Evolutionary conservation across 768 basidiomycete genomes (phyloP).

Genomic region (Austroboletus festivus): DNA sequence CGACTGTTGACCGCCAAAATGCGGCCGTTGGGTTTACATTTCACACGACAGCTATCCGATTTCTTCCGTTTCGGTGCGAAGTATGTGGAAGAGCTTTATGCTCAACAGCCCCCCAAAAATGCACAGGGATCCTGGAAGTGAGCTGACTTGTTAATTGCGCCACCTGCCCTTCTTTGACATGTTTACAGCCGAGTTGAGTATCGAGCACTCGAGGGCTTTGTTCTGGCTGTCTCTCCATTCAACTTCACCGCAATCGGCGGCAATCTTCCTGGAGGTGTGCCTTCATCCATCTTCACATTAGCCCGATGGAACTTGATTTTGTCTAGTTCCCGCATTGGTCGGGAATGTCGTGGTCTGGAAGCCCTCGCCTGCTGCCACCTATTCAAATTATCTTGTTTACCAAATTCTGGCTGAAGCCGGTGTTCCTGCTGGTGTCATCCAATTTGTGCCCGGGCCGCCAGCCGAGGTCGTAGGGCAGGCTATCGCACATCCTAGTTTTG

Average conservation of each 20-base stretch:
- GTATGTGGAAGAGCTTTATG: constrained; percentile 92
- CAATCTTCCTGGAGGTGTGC: constrained; percentile 73
- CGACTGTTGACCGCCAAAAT: no score
- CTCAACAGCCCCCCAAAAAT: constrained; percentile 87
- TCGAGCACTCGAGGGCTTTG: constrained; percentile 97
- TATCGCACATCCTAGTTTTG: constrained; percentile 75
- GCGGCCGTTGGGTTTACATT: constrained; percentile 5
- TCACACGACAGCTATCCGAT: constrained; percentile 60
- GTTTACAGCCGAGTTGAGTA: constrained; percentile 83
- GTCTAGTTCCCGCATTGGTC: constrained; percentile 79
- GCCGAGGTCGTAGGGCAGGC: constrained; percentile 82
- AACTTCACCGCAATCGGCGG: constrained; percentile 99
- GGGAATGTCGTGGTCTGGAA: constrained; percentile 98
- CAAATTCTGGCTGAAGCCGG: constrained; percentile 93
- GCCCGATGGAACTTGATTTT: background rate
- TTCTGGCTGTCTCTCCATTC: constrained; percentile 96
- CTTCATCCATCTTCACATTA: background rate
- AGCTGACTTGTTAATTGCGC: constrained; percentile 31
- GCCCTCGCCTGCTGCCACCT: constrained; percentile 92
- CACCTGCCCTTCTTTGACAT: constrained; percentile 9
- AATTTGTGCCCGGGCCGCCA: constrained; percentile 91
- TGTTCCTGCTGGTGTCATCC: constrained; percentile 90
- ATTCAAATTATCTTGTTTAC: constrained; percentile 91
- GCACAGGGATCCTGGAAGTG: constrained; percentile 91
- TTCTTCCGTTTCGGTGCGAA: constrained; percentile 97